Conservation (phyloP, 1,139 yeast species). For the Pichia norvegensis region DNA sequence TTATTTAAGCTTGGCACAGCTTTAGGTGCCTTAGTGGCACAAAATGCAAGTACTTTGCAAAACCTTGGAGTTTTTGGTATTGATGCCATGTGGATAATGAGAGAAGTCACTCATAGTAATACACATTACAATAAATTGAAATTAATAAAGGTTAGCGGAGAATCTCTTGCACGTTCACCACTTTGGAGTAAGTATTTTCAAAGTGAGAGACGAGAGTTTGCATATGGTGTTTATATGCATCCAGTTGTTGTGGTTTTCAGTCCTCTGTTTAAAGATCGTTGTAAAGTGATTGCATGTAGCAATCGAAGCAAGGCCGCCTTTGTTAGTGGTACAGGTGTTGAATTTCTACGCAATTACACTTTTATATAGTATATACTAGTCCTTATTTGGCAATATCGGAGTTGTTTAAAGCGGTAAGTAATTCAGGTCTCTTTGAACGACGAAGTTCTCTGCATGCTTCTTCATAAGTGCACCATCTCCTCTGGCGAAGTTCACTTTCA, state of each 20-base stretch:
- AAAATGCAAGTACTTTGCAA: background rate
- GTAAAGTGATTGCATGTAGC: slow-evolving; percentile 3
- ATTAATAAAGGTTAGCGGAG: slow-evolving; percentile 4
- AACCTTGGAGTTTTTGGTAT: slow-evolving; percentile 10
- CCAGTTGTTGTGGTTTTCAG: slow-evolving; percentile 8
- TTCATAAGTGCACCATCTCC: slow-evolving; percentile 69
- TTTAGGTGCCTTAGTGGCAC: background rate
- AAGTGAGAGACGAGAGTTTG: slow-evolving; percentile 1
- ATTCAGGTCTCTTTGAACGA: slow-evolving; percentile 58
- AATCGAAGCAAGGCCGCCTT: background rate
- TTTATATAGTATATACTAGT: slow-evolving; percentile 5
- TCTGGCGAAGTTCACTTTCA: slow-evolving; percentile 48
- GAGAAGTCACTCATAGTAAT: background rate
- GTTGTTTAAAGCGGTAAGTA: slow-evolving; percentile 54
- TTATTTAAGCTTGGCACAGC: background rate
- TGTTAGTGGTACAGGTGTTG: slow-evolving; percentile 6
- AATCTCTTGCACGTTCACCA: slow-evolving; percentile 4
- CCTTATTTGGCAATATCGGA: slow-evolving; percentile 39
- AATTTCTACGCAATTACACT: slow-evolving; percentile 5
- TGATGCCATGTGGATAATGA: slow-evolving; percentile 5
- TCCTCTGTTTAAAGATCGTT: slow-evolving; percentile 3
- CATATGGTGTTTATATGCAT: background rate
- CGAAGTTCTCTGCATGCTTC: slow-evolving; percentile 64
- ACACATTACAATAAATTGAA: background rate
- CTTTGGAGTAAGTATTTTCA: slow-evolving; percentile 1